phyloP scores from a whole-genome alignment of 345 rosid genomes.

The Syzygium jambos region DNA sequence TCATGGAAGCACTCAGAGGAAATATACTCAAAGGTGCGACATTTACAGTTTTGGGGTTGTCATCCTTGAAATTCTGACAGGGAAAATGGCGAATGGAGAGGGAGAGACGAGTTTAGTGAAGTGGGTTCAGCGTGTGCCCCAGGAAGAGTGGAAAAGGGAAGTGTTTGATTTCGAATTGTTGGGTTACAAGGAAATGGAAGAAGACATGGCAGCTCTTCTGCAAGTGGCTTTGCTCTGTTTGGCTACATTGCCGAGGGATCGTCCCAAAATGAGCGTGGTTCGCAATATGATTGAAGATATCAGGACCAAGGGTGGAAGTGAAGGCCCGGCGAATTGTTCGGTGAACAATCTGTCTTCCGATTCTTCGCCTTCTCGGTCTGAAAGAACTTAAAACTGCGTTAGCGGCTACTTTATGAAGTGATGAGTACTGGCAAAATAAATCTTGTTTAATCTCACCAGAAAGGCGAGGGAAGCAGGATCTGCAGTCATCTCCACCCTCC shows the following conservation, averaged over 20 bases:
- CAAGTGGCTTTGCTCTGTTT: constrained; percentile 34
- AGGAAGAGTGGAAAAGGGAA: constrained; percentile 20
- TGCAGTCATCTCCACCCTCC: background rate
- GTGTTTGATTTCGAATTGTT: constrained; percentile 34
- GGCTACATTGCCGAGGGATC: constrained; percentile 24
- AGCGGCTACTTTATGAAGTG: background rate
- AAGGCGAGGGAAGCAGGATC: background rate
- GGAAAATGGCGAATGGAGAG: constrained; percentile 23
- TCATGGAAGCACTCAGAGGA: background rate
- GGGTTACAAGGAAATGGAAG: constrained; percentile 21
- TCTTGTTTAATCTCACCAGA: background rate
- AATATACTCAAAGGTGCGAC: constrained; percentile 24
- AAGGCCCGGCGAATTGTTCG: constrained; percentile 5
- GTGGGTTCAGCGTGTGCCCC: constrained; percentile 22
- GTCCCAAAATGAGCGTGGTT: constrained; percentile 33
- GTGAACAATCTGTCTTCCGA: constrained; percentile 20
- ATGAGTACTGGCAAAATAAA: background rate
- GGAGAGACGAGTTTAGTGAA: constrained; percentile 25
- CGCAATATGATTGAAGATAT: constrained; percentile 28
- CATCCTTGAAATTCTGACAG: constrained; percentile 28
- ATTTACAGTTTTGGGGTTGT: constrained; percentile 34
- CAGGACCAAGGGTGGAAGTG: constrained; percentile 9
- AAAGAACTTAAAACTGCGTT: background rate
- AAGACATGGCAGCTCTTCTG: constrained; percentile 27
- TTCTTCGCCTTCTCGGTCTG: constrained; percentile 28